A percentile compares a stretch with the other conserved stretches of the same genome.
phyloP scores from a whole-genome alignment of 345 rosid species.

The Hypericum androsaemum region DNA sequence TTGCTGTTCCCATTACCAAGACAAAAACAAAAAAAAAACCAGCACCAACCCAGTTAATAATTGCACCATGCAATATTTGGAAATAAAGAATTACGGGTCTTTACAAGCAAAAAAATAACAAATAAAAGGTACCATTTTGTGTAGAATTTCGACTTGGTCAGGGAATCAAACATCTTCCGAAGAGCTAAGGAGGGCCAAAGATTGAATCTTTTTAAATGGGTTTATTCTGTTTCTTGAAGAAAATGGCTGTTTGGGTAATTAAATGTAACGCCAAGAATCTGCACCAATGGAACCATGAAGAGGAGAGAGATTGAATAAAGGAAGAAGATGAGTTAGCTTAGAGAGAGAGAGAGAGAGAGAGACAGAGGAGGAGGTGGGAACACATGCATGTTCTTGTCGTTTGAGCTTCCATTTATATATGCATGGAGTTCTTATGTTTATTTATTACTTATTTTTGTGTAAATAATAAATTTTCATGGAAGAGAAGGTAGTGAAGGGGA shows the following conservation, averaged over 20 bases:
- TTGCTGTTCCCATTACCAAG: slow-evolving; percentile 34
- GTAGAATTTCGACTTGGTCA: slow-evolving; percentile 17
- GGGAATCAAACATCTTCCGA: slow-evolving; percentile 15
- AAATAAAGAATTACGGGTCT: not conserved
- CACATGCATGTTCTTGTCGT: too few species aligned
- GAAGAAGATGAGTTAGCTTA: not conserved
- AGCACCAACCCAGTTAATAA: not conserved
- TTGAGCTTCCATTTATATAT: too few species aligned
- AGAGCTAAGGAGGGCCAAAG: too few species aligned
- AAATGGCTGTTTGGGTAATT: too few species aligned
- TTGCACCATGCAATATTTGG: not conserved
- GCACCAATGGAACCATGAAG: slow-evolving; percentile 4
- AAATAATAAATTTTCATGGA: too few species aligned
- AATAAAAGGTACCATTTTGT: slow-evolving; percentile 16
- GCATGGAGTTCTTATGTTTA: too few species aligned
- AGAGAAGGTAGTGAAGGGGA: too few species aligned
- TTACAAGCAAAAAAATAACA: not conserved
- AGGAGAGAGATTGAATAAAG: not conserved
- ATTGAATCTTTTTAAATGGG: too few species aligned
- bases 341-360: not conserved
- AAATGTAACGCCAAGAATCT: slow-evolving; percentile 13
- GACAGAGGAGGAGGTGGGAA: too few species aligned
- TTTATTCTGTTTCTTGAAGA: too few species aligned
- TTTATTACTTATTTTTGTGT: too few species aligned
- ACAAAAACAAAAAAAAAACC: not conserved